Evolutionary conservation across 352 stramenopile genomes (phyloP).

Genomic region (Globisporangium apiculatum): DNA sequence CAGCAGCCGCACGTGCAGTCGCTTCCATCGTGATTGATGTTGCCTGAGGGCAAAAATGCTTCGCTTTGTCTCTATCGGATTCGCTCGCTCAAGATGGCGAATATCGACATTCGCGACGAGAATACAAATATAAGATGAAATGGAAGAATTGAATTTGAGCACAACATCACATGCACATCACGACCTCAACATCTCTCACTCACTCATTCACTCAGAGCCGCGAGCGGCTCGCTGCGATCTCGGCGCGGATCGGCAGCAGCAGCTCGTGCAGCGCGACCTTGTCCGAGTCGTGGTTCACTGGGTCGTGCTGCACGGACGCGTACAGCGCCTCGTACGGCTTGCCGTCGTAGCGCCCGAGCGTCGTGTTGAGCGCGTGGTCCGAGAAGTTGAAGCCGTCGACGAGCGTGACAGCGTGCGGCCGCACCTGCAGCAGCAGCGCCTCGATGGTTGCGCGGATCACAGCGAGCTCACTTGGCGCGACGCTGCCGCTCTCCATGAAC

Average conservation of each 20-base stretch:
- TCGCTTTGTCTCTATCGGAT: not conserved
- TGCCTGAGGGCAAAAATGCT: not conserved
- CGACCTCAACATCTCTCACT: too few relatives aligned
- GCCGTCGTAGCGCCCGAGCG: slow-evolving; percentile 64
- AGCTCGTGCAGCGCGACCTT: slow-evolving; percentile 61
- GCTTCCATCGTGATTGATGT: slow-evolving; percentile 4
- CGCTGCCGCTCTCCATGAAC: slow-evolving; percentile 57
- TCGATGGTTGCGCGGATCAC: slow-evolving; percentile 47
- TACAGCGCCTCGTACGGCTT: slow-evolving; percentile 72
- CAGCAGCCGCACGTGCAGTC: slow-evolving; percentile 12
- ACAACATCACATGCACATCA: too few relatives aligned
- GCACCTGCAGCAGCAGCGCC: slow-evolving; percentile 38
- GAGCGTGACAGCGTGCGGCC: slow-evolving; percentile 57
- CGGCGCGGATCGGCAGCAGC: slow-evolving; percentile 49
- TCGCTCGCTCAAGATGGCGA: too few relatives aligned
- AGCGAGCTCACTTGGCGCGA: slow-evolving; percentile 36
- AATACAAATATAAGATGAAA: not conserved
- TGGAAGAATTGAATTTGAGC: not conserved
- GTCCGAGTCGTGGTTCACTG: slow-evolving; percentile 49
- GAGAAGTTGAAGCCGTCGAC: slow-evolving; percentile 80
- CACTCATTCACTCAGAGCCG: slow-evolving; percentile 17
- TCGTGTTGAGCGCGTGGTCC: slow-evolving; percentile 65
- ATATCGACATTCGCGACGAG: too few relatives aligned
- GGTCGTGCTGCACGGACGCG: slow-evolving; percentile 47
- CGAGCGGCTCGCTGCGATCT: slow-evolving; percentile 23